Evolutionary conservation across 2,329 filamentous ascomycete species (phyloP).

Genomic region (Teratosphaeriaceae sp.): DNA sequence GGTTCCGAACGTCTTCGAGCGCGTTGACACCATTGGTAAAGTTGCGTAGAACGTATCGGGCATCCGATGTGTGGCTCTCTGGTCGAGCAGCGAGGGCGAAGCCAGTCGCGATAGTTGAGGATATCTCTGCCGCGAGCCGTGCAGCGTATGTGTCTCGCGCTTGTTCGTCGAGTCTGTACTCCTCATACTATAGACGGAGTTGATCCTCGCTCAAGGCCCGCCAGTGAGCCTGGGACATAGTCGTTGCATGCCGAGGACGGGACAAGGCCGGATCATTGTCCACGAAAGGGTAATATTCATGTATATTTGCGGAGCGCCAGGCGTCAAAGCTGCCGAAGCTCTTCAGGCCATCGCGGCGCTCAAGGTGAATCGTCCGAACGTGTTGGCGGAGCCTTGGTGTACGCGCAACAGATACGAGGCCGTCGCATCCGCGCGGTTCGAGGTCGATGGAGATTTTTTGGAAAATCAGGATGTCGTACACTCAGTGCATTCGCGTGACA

Average conservation of each 20-base stretch:
- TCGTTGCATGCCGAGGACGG: neutral
- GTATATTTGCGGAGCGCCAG: neutral
- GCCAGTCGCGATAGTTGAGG: neutral
- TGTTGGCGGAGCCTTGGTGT: neutral
- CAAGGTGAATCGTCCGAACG: neutral
- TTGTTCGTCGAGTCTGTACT: neutral
- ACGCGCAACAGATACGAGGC: neutral
- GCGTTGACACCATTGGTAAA: neutral
- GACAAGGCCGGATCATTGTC: neutral
- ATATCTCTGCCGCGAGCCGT: neutral
- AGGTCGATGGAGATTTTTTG: neutral
- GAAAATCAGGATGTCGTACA: neutral
- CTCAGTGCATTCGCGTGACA: neutral
- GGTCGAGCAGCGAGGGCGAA: neutral
- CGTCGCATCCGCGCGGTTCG: neutral
- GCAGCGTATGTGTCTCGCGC: constrained; percentile 1
- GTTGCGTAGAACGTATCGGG: neutral
- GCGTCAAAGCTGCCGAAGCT: neutral
- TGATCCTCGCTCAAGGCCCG: neutral
- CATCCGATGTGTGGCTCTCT: neutral
- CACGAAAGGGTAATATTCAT: neutral
- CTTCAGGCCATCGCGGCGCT: neutral
- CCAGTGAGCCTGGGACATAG: neutral
- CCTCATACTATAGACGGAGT: neutral
- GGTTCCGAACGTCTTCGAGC: constrained; percentile 1